These are phyloP conservation scores for Leccinum brunneo-olivaceum DNA, from an alignment of 1,284 basidiomycete species.

Conservation along the genomic window DNA sequence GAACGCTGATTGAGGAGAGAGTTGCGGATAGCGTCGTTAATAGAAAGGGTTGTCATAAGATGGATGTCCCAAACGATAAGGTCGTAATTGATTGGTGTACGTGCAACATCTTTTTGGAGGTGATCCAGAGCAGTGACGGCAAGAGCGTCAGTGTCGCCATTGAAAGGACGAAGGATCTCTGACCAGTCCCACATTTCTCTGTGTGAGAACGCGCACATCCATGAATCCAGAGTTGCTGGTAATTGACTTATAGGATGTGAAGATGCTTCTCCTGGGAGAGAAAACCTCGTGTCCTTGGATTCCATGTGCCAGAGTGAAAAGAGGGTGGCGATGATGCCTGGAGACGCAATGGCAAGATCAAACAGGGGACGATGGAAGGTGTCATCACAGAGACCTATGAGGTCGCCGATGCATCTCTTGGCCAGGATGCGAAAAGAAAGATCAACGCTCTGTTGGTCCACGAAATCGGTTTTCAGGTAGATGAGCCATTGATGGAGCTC, in stretches of 20 bases:
- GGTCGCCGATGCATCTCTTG: slow-evolving; percentile 18
- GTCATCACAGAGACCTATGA: slow-evolving; percentile 21
- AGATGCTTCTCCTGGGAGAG: slow-evolving; percentile 5
- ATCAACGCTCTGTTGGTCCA: slow-evolving; percentile 20
- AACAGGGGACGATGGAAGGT: slow-evolving; percentile 16
- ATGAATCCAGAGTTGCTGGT: slow-evolving; percentile 21
- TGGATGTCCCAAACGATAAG: slow-evolving; percentile 29
- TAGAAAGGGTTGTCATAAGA: slow-evolving; percentile 23
- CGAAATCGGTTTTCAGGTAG: slow-evolving; percentile 22
- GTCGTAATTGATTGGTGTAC: slow-evolving; percentile 22
- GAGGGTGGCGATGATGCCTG: slow-evolving; percentile 20
- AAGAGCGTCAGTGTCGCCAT: slow-evolving; percentile 13
- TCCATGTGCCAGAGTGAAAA: slow-evolving; percentile 28
- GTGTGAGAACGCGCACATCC: slow-evolving; percentile 25
- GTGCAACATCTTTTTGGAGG: slow-evolving; percentile 20
- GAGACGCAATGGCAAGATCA: slow-evolving; percentile 15
- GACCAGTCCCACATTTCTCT: slow-evolving; percentile 25
- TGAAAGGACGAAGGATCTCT: slow-evolving; percentile 23
- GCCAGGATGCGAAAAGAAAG: slow-evolving; percentile 19
- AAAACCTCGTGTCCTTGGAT: slow-evolving; percentile 18
- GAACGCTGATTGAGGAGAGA: slow-evolving; percentile 23
- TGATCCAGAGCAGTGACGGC: slow-evolving; percentile 24
- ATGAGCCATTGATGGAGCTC: slow-evolving; percentile 22
- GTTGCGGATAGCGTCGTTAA: slow-evolving; percentile 24
- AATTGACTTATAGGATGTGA: slow-evolving; percentile 3